phyloP scores from a whole-genome alignment of 2,329 filamentous ascomycete species.

The Ophiocordyceps camponoti-rufipedis region DNA sequence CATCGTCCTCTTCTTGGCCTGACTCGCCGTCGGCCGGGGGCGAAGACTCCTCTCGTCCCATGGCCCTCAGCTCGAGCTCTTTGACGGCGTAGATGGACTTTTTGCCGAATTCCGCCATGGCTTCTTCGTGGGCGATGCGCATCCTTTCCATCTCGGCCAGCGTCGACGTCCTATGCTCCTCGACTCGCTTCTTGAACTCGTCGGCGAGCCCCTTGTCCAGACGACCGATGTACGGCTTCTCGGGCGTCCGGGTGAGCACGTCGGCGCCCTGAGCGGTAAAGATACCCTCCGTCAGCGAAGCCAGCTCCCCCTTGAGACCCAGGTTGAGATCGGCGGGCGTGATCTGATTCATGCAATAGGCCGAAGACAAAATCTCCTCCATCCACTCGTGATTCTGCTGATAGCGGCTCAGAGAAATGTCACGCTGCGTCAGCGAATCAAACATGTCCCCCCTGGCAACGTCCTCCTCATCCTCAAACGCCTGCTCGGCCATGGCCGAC shows the following conservation, averaged over 20 bases:
- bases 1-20: conserved; percentile 18
- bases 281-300: conserved; percentile 66
- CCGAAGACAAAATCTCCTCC: conserved; percentile 88
- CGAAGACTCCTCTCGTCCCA: conserved; percentile 38
- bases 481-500: conserved; percentile 22
- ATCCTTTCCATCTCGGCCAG: conserved; percentile 71
- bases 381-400: conserved; percentile 97
- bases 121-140: conserved; percentile 59
- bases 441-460: conserved; percentile 74
- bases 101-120: conserved; percentile 56
- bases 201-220: conserved; percentile 62
- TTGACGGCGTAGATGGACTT: conserved; percentile 52
- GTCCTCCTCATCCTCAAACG: conserved; percentile 78
- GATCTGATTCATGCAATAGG: conserved; percentile 72
- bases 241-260: conserved; percentile 22
- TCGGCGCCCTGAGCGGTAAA: conserved; percentile 48
- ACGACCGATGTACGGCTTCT: conserved; percentile 41
- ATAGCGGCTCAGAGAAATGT: conserved; percentile 75
- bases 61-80: conserved; percentile 56
- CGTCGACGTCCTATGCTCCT: conserved; percentile 52
- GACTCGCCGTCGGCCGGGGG: not conserved
- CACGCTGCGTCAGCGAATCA: conserved; percentile 73
- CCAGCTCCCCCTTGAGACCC: conserved; percentile 67
- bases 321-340: conserved; percentile 73
- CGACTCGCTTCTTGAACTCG: conserved; percentile 65